Conservation (phyloP, 305 asterid species). For the Rubia tinctorum region DNA sequence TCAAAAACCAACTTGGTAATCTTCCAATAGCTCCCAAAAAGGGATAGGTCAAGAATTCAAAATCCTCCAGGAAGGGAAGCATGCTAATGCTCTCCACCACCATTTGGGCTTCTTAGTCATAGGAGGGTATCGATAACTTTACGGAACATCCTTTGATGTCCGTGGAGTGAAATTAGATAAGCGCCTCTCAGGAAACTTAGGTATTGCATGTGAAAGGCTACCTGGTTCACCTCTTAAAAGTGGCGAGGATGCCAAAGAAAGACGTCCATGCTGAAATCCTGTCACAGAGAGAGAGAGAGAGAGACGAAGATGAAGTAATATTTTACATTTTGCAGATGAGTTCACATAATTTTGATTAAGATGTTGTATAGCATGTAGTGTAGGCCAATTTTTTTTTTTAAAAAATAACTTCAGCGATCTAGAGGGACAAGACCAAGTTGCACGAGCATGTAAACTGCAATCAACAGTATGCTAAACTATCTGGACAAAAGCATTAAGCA, state of each 20-base stretch:
- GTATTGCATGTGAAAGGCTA: slow-evolving; percentile 17
- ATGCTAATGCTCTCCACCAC: slow-evolving; percentile 90
- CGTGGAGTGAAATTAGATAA: slow-evolving; percentile 6
- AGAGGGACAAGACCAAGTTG: not conserved
- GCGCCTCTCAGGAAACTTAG: slow-evolving; percentile 9
- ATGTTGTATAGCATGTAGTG: not conserved
- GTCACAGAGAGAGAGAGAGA: not conserved
- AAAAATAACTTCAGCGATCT: not conserved
- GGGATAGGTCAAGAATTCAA: slow-evolving; percentile 61
- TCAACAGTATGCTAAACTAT: no score
- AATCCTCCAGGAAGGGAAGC: slow-evolving; percentile 64
- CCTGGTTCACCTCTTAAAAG: slow-evolving; percentile 21
- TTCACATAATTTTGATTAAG: not conserved
- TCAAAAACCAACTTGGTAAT: slow-evolving; percentile 73
- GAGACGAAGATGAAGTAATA: not conserved
- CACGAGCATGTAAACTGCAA: slow-evolving; percentile 1
- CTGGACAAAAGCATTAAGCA: not conserved
- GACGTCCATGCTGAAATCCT: slow-evolving; percentile 5
- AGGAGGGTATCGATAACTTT: slow-evolving; percentile 47
- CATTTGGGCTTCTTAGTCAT: slow-evolving; percentile 74
- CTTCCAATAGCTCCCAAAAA: slow-evolving; percentile 56
- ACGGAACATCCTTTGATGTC: slow-evolving; percentile 21
- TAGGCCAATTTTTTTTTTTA: not conserved
- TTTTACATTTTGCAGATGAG: not conserved
- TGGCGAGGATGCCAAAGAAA: slow-evolving; percentile 17